Evolutionary conservation across 495 filamentous ascomycete species (phyloP).

Genomic region (Hamigera avellanea): DNA sequence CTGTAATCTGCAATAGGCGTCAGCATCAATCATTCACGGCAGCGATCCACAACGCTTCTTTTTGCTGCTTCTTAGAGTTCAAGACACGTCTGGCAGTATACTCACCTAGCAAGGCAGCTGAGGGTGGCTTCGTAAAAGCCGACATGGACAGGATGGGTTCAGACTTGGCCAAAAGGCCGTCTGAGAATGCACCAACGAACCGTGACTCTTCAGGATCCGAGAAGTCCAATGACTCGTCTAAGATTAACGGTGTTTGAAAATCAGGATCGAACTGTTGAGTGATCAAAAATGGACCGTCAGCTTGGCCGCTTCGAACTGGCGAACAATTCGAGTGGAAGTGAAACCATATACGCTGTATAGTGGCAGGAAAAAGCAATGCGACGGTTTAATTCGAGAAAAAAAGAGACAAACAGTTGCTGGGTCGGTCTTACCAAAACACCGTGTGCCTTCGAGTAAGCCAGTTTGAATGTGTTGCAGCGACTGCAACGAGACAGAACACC

Average conservation of each 20-base stretch:
- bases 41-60: neutral
- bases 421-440: constrained; percentile 38
- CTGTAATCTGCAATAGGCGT: constrained; percentile 29
- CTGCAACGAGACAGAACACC: constrained; percentile 34
- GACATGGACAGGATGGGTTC: constrained; percentile 44
- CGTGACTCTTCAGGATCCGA: constrained; percentile 38
- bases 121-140: constrained; percentile 33
- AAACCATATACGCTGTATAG: neutral
- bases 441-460: constrained; percentile 42
- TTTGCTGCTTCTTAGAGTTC: too few relatives aligned
- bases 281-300: neutral
- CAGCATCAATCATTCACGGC: neutral
- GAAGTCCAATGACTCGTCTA: constrained; percentile 42
- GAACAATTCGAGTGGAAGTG: neutral
- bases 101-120: constrained; percentile 33
- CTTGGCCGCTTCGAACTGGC: neutral
- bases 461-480: constrained; percentile 41
- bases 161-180: constrained; percentile 42
- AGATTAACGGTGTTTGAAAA: constrained; percentile 40
- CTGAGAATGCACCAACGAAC: constrained; percentile 34
- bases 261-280: constrained; percentile 28
- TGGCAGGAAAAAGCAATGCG: neutral
- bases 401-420: neutral
- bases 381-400: neutral
- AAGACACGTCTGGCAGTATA: neutral